Evolutionary conservation across 2,329 filamentous ascomycete genomes (phyloP).

Genomic region (Tolypocladium pustulatum): DNA sequence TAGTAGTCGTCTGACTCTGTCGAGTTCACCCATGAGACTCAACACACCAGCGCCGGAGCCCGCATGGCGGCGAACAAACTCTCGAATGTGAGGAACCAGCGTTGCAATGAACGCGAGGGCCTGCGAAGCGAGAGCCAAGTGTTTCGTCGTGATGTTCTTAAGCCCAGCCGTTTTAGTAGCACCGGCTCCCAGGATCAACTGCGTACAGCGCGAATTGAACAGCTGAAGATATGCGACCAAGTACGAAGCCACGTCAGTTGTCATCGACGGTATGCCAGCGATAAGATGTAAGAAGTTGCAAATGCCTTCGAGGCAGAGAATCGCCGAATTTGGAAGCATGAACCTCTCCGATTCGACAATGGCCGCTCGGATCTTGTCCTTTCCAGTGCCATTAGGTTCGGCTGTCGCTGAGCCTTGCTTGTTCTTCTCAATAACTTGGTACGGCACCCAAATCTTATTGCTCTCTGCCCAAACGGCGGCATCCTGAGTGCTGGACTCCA

Average conservation of each 20-base stretch:
- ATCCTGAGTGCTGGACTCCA: constrained; percentile 63
- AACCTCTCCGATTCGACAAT: constrained; percentile 77
- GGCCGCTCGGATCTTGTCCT: constrained; percentile 60
- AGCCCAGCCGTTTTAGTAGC: constrained; percentile 81
- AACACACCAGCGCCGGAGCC: constrained; percentile 41
- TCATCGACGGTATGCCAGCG: constrained; percentile 79
- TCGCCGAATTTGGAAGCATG: constrained; percentile 73
- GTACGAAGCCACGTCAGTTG: constrained; percentile 66
- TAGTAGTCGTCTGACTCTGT: constrained; percentile 71
- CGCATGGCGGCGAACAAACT: constrained; percentile 75
- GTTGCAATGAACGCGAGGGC: constrained; percentile 79
- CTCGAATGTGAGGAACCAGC: constrained; percentile 79
- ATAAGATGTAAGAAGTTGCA: constrained; percentile 76
- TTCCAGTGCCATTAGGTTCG: constrained; percentile 39
- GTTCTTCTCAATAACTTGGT: constrained; percentile 24
- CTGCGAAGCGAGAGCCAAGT: constrained; percentile 84
- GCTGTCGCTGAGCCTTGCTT: constrained; percentile 20
- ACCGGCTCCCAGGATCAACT: constrained; percentile 89
- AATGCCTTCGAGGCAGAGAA: constrained; percentile 71
- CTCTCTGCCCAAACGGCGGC: constrained; percentile 54
- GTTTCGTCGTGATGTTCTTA: constrained; percentile 93
- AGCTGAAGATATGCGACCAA: constrained; percentile 80
- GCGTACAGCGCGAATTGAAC: constrained; percentile 94
- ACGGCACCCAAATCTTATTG: constrained; percentile 46
- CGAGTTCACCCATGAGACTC: constrained; percentile 68